Percentiles rank a stretch among this genome's conserved stretches.
Conservation (phyloP, 768 basidiomycete genomes). For the Suillus sp. region DNA sequence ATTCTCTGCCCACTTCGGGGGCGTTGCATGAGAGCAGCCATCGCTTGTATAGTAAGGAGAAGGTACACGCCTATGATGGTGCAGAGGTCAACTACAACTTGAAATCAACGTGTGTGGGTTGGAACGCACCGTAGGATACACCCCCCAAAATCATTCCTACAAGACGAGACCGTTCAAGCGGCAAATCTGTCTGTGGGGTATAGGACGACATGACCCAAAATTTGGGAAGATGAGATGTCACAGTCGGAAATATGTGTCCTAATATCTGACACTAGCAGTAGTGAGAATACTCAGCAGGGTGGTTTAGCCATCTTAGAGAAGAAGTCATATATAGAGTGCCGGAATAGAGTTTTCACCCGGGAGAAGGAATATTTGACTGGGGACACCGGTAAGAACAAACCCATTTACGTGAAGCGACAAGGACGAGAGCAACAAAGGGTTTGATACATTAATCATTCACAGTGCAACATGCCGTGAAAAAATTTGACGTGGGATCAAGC, state of each 20-base stretch:
- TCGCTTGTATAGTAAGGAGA: neutral
- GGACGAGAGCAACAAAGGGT: neutral
- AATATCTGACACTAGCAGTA: neutral
- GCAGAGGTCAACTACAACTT: neutral
- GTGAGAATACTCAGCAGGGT: neutral
- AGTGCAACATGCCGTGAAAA: neutral
- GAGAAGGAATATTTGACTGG: neutral
- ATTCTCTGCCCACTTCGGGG: neutral
- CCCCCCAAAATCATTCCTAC: neutral
- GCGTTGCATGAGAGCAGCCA: neutral
- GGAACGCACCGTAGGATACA: neutral
- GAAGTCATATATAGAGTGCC: neutral
- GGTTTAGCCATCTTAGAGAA: neutral
- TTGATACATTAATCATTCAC: neutral
- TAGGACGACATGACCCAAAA: neutral
- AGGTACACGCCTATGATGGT: neutral
- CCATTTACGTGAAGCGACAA: neutral
- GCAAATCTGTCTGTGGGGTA: neutral
- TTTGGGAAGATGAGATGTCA: neutral
- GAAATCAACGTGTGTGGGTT: neutral
- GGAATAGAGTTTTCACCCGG: neutral
- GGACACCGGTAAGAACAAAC: neutral
- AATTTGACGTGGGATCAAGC: neutral
- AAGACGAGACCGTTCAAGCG: constrained; percentile 2
- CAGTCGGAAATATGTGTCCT: neutral